Base-by-base conservation (phyloP, 805 yeast species). In the Candida coquimbonensis region DNA sequence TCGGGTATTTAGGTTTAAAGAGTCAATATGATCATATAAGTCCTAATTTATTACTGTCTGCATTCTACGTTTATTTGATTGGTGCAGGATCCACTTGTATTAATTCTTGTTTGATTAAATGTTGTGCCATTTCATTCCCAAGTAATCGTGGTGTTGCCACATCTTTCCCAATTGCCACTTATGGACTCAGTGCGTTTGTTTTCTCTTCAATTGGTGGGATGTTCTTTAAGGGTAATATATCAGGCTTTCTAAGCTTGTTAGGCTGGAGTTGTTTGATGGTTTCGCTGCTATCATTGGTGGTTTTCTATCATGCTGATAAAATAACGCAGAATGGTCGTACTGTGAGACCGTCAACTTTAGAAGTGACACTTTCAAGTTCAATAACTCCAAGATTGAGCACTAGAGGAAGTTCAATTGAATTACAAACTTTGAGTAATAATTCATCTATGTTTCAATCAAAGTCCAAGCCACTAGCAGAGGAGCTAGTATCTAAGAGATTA, bases 91-190 rank as follows among this genome's bases (percentile, higher is more conserved):
- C 86, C 32, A 81, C 90, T 0, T 75, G 76, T 47, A 73, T 84
- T 36, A 78, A 77, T 57, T 71, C 80, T 16, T 79, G 84, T 9
- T 70, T 81, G 48, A 74, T 85, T 56, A 85, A 85, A 57, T 83
- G 89, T 57, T 81, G 88, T 47, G 87, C 89, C 24, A 67, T 83
- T 36, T 70, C 74, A 39, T 83, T 80, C 56, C 91, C 95, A 0
- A 69, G 74, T 38, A 67, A 74, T 35, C 64, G 87, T 45, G 95
- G 93, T 3, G 69, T 83, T 9, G 90, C 93, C 5, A 81, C 93
- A 0, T 77, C 88, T 0, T 68, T 84, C 38, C 89, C 91, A 3
- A 71, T 84, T 60, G 81, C 90, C 1, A 74, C 83, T 39, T 83
- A 81, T 60, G 95, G 95, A 0, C 70, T 83, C 14, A 78, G 85